Conservation (phyloP, 148 eudicot species). For the Amaranthus palmeri region DNA sequence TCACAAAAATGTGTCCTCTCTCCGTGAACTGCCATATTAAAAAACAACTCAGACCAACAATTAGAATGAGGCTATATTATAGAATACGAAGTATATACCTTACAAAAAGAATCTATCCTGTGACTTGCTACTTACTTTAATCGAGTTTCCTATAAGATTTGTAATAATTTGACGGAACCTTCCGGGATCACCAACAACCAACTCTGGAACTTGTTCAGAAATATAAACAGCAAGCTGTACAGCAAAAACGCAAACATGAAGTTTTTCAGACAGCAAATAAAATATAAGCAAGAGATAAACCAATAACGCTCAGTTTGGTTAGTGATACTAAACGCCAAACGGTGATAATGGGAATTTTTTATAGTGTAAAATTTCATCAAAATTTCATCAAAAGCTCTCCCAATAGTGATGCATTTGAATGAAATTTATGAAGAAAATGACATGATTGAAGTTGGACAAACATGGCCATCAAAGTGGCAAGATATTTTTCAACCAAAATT, state of each 20-base stretch:
- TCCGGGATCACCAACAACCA: constrained; percentile 90
- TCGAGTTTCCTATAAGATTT: constrained; percentile 92
- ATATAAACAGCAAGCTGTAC: constrained; percentile 80
- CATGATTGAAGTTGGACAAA: too few relatives aligned
- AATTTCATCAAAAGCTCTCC: too few relatives aligned
- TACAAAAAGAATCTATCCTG: neutral
- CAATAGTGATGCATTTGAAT: too few relatives aligned
- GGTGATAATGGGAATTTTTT: too few relatives aligned
- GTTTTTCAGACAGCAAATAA: constrained; percentile 6
- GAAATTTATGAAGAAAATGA: too few relatives aligned
- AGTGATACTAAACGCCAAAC: too few relatives aligned
- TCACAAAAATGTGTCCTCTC: constrained; percentile 85
- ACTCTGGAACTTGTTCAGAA: constrained; percentile 73
- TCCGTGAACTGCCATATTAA: constrained; percentile 74
- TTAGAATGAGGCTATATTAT: neutral
- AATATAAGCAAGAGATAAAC: neutral
- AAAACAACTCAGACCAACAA: constrained; percentile 15
- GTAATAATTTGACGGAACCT: constrained; percentile 92
- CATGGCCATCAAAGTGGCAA: too few relatives aligned
- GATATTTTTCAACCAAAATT: too few relatives aligned
- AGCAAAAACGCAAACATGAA: constrained; percentile 5
- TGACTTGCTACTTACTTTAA: constrained; percentile 60
- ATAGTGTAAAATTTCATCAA: too few relatives aligned
- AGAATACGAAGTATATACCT: neutral
- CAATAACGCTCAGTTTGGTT: too few relatives aligned